Evolutionary conservation across 176 grass and related monocot genomes (phyloP), one percentile per base, ranked within the genome.

Genomic region (Ananas comosus): DNA sequence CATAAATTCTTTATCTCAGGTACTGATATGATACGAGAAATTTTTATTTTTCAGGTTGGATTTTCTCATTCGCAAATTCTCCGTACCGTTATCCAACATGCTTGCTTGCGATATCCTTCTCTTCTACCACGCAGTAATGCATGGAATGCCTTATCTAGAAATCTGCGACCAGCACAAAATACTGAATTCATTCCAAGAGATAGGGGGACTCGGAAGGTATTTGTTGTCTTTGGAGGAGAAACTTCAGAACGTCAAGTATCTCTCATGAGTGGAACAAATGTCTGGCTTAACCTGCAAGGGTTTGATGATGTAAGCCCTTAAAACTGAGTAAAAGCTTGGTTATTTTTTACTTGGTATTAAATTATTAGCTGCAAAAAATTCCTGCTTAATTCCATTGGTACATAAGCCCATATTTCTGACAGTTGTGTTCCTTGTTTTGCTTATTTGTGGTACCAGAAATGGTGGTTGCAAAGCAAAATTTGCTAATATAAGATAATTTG

Each of bases 201-300:
- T 67, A 69, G 67, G 57, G 71, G 64, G 33, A 76, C 21, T 66
- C 72, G 75, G 53, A 96, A 87, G 70, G 88, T 89, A 81, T 96
- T 96, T 76, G 88, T 96, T 48, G 82, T 96, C 52, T 96, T 96
- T 74, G 88, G 92, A 76, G 92, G 92, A 1, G 83, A 89, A 79
- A 96, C 92, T 73, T 96, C 92, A 51, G 92, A 96, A 73, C 88
- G 92, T 27, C 88, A 96, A 78, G 92, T 96, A 64, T 96, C 92
- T 17, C 86, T 91, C 76, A 96, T 96, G 92, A 96, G 92, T 76
- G 92, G 92, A 18, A 96, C 92, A 61, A 91, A 96, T 89, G 88
- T 96, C 50, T 91, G 88, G 92, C 92, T 96, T 75, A 96, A 91
- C 79, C 85, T 96, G 73, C 88, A 89, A 89, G 78, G 72, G 23